Percentiles rank a stretch among this genome's conserved stretches.
Conservation (phyloP, 2,329 filamentous ascomycete species). For the Aspergillus ochraceus region DNA sequence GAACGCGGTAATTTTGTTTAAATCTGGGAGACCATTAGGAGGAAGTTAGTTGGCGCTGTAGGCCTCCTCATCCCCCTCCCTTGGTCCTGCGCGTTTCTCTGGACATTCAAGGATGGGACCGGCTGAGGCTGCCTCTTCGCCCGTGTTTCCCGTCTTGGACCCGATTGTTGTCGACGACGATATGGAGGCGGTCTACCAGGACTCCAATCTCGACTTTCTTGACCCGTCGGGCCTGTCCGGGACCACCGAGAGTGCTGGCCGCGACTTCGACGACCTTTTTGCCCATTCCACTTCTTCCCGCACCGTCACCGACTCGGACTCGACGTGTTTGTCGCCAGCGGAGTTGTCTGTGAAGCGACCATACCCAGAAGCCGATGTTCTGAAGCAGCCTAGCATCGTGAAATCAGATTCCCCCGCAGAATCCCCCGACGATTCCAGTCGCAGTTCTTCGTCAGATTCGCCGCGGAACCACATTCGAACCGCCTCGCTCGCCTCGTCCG, state of each 20-base stretch:
- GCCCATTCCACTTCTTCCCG: conserved; percentile 33
- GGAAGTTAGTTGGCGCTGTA: conserved; percentile 3
- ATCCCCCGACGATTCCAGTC: conserved; percentile 45
- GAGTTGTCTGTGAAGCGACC: conserved; percentile 28
- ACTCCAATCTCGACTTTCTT: conserved; percentile 46
- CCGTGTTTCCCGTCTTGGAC: conserved; percentile 39
- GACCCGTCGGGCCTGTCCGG: conserved; percentile 39
- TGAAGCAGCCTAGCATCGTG: conserved; percentile 34
- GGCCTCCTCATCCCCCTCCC: conserved; percentile 7
- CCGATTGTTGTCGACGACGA: conserved; percentile 46
- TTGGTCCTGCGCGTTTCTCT: conserved; percentile 2
- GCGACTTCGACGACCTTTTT: conserved; percentile 46
- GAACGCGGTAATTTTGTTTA: background rate
- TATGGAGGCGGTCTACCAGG: conserved; percentile 42
- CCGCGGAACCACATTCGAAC: conserved; percentile 42
- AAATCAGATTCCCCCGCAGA: conserved; percentile 45
- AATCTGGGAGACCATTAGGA: conserved; percentile 5
- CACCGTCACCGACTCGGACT: conserved; percentile 27
- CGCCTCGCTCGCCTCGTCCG: conserved; percentile 41
- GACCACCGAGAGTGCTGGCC: conserved; percentile 36
- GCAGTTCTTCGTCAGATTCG: conserved; percentile 45
- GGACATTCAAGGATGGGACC: conserved; percentile 37
- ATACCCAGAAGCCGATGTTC: conserved; percentile 33
- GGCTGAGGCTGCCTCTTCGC: conserved; percentile 35
- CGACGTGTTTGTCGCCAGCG: conserved; percentile 31